Evolutionary conservation across 495 filamentous ascomycete species (phyloP).

Genomic region (Cercophora newfieldiana): DNA sequence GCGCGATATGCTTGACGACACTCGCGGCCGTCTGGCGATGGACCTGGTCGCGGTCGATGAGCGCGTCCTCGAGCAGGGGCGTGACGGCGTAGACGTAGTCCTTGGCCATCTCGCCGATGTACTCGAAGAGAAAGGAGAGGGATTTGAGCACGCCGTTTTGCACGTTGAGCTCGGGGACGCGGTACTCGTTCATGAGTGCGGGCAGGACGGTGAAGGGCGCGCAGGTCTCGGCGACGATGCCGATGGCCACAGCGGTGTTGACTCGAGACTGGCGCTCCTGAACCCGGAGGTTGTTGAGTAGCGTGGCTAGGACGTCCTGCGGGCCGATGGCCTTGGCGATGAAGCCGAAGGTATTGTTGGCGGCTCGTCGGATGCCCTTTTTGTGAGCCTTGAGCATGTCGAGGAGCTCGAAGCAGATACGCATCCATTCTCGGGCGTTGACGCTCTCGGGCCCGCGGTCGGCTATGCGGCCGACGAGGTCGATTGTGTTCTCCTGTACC

Average conservation of each 20-base stretch:
- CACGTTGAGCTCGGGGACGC: slow-evolving; percentile 96
- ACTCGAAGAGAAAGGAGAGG: slow-evolving; percentile 96
- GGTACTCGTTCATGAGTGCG: slow-evolving; percentile 99
- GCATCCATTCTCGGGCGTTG: slow-evolving; percentile 98
- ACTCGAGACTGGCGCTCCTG: slow-evolving; percentile 98
- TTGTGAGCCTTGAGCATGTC: slow-evolving; percentile 99
- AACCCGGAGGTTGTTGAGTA: slow-evolving; percentile 94
- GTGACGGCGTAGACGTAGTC: slow-evolving; percentile 99
- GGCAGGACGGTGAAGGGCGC: slow-evolving; percentile 98
- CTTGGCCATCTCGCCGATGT: slow-evolving; percentile 99
- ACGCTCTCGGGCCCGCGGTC: slow-evolving; percentile 95
- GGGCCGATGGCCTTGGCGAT: slow-evolving; percentile 99
- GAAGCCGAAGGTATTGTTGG: slow-evolving; percentile 99
- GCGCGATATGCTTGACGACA: slow-evolving; percentile 95
- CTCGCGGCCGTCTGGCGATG: slow-evolving; percentile 95
- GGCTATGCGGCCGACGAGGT: slow-evolving; percentile 96
- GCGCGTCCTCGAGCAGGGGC: slow-evolving; percentile 93
- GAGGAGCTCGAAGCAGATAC: slow-evolving; percentile 97
- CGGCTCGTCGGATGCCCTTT: slow-evolving; percentile 96
- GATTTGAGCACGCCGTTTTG: slow-evolving; percentile 98
- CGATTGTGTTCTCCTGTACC: slow-evolving; percentile 99
- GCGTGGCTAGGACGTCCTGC: slow-evolving; percentile 91
- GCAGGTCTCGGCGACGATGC: slow-evolving; percentile 99
- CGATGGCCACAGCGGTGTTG: slow-evolving; percentile 97
- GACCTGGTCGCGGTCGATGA: slow-evolving; percentile 97